Evolutionary conservation across 192 early-diverging fungal species (phyloP), one percentile per base, ranked within the genome.

Genomic region (Coemansia brasiliensis): DNA sequence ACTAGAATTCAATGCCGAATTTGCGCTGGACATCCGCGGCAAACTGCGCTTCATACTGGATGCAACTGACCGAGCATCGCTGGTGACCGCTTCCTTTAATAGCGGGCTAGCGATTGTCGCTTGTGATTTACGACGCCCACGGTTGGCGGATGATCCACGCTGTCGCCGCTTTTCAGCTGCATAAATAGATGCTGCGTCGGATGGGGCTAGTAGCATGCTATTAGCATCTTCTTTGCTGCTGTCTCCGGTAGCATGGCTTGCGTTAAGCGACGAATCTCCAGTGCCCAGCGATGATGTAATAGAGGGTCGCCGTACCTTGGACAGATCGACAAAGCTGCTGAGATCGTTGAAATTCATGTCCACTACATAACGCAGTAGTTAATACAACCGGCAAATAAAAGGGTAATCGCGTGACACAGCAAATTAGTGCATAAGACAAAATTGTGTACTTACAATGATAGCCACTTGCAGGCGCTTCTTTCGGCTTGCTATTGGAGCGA

Each of bases 321-420:
- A 50, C 45, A 80, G 39, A 35, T 80, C 72, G 26, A 80, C 77
- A 70, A 80, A 80, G 53, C 61, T 71, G 22, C 60, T 49, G 16
- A 80, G 46, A 39, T 80, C 77, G 55, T 53, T 66, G 58, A 80
- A 80, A 54, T 74, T 67, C 77, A 74, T 80, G 43, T 80, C 77
- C 32, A 80, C 45, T 57, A 57, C 39, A 57, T 27, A 29, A 2
- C 29, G n/a, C 4, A 35, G 32, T 10, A 35, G 32, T 35, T 35
- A 35, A 35, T 35, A 35, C 6, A 35, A 7, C 32, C 18, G 17
- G 11, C 25, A 51, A 50, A 25, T 50, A 21, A 29, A 50, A 27
- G 29, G 20, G 32, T 35, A 35, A 35, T 35, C 49, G 49, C 43
- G 44, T 35, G 37, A 59, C 37, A 32, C 27, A 39, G 49, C 24